Base-by-base conservation (phyloP, 2,329 filamentous ascomycete genomes). In the Alternaria dauci region DNA sequence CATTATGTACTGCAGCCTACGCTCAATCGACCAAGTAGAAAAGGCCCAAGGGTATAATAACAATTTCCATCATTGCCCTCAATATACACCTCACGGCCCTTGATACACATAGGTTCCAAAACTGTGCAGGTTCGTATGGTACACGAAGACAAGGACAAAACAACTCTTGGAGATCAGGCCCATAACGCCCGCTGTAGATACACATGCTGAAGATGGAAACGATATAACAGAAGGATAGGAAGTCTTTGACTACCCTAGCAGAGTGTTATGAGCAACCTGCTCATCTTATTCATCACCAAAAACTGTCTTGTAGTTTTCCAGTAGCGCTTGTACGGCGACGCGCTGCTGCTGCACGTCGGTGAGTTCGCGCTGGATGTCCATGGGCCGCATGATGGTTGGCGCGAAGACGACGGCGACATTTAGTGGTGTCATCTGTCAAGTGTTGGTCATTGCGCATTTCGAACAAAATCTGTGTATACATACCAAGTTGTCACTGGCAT, bases 351-450 rank as follows among this genome's bases (percentile, higher is more conserved):
- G 91, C 85, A 97, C 96, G 76, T 99, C 95, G 30, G 90, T 94
- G 89, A 99, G 96, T 79, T 99, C 95, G 62, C 93, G 89, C 78
- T 96, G 93, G 62, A 98, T 87, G 72, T 90, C 94, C 75, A 89
- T 86, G 58, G 96, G 93, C 69, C 94, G 88, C 92, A 99, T 96
- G 70, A 99, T 96, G 1, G 95, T 99, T 8, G 95, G 95, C 8
- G 95, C 95, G 76, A 99, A 99, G 38, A 99, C 95, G 42, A 99
- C 95, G 4, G 95, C 93, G 62, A 98, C 82, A 76, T 99, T 99
- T 80, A 96, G 92, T 58, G 94, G 92, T 25, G 93, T 97, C 95
- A 99, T 99, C 88, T 92, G 38, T 8, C 8, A 28, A 2, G 25
- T 39, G 42, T 78, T 59, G 77, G 70, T 43, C 26, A 47, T 44